Base-by-base conservation (phyloP, 2,329 filamentous ascomycete genomes). In the Neofusicoccum sp. region DNA sequence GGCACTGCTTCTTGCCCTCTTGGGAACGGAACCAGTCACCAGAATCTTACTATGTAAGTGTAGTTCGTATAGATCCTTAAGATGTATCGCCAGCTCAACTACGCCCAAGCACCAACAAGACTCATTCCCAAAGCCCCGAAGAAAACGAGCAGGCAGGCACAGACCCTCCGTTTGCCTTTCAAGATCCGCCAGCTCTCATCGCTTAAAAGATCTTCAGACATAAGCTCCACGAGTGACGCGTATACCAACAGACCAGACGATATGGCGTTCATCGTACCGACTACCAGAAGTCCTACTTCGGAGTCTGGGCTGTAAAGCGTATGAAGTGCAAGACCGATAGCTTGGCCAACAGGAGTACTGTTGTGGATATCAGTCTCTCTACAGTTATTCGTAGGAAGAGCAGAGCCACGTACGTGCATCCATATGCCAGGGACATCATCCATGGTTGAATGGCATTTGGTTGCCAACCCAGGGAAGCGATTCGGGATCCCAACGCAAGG, bases 221-320 rank as follows among this genome's bases (percentile, higher is more conserved):
- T 81, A 14, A 96, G 82, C 77, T 96, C 91, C 3, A 96, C 92
- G 43, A 96, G 79, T 0, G 91, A 91, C 0, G 92, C 92, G 73
- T 94, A 96, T 2, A 96, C 80, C 31, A 96, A 76, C 56, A 96
- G 80, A 0, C 92, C 92, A 56, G 89, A 89, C 7, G 89, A 93
- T 56, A 96, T 89, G 39, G 91, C 91, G 70, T 96, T 96, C 84
- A 94, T 96, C 72, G 93, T 86, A 3, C 92, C 92, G 6, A 96
- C 92, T 78, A 94, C 89, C 28, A 96, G 79, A 49, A 96, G 77
- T 0, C 92, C 92, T 0, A 87, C 85, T 71, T 92, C 85, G 69
- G 89, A 92, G 69, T 86, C 84, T 1, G 92, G 92, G 67, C 93
- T 91, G 76, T 96, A 96, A 66, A 95, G 79, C 36, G 87, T 87